Evolutionary conservation across 1,284 basidiomycete genomes (phyloP).

Genomic region (Melampsora abietis-canadensis): DNA sequence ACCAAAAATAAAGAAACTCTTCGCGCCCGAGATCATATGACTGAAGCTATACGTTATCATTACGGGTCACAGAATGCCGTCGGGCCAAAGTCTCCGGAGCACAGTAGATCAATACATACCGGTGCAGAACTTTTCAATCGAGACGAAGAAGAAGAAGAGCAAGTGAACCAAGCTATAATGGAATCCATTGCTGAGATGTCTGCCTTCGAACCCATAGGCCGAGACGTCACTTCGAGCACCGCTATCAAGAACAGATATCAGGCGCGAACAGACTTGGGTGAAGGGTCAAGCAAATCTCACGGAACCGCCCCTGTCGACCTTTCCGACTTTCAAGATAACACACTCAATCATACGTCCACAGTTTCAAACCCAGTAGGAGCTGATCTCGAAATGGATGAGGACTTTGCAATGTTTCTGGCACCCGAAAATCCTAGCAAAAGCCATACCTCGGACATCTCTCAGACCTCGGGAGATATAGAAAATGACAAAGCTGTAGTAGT

Average conservation of each 20-base stretch:
- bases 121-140: constrained; percentile 5
- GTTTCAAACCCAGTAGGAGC: not conserved
- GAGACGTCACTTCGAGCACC: not conserved
- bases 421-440: not conserved
- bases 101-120: constrained; percentile 7
- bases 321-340: not conserved
- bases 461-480: no score
- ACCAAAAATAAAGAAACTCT: constrained; percentile 2
- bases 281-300: constrained; percentile 30
- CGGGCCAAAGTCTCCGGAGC: not conserved
- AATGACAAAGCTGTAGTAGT: no score
- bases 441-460: not conserved
- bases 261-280: constrained; percentile 6
- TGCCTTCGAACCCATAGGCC: not conserved
- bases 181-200: constrained; percentile 20
- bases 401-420: not conserved
- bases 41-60: constrained; percentile 23
- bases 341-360: not conserved
- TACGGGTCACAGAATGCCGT: constrained; percentile 14
- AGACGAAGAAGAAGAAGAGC: constrained; percentile 27
- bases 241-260: not conserved
- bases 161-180: constrained; percentile 3
- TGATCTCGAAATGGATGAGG: not conserved
- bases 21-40: constrained; percentile 18
- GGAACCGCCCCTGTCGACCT: not conserved